Evolutionary conservation across 208 protist genomes (phyloP).

Genomic region (Crithidia thermophila): DNA sequence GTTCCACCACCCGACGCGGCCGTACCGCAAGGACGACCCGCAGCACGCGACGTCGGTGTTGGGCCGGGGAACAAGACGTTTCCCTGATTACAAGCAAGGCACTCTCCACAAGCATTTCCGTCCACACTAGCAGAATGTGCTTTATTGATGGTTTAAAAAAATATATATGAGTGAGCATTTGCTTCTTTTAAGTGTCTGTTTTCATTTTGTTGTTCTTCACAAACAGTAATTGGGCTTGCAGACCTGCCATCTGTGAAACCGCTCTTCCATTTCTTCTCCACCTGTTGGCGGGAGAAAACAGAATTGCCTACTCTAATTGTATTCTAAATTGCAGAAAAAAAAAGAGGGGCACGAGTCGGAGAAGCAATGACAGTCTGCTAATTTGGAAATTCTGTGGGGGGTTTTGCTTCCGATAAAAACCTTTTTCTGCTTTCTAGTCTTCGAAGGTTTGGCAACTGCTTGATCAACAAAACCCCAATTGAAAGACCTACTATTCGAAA

Average conservation of each 20-base stretch:
- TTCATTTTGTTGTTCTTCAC: neutral
- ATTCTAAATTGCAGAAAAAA: too few relatives aligned
- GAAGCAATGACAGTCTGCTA: too few relatives aligned
- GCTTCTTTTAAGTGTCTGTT: too few relatives aligned
- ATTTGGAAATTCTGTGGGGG: too few relatives aligned
- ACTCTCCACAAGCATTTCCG: constrained; percentile 66
- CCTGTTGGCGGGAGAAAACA: too few relatives aligned
- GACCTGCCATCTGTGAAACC: neutral
- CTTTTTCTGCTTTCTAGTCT: too few relatives aligned
- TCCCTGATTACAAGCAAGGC: constrained; percentile 77
- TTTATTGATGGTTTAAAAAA: neutral
- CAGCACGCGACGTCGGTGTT: constrained; percentile 68
- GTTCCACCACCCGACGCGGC: constrained; percentile 78
- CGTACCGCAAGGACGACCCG: constrained; percentile 64
- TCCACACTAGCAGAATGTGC: constrained; percentile 46
- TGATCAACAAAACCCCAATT: too few relatives aligned
- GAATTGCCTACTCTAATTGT: too few relatives aligned
- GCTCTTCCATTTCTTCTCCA: neutral
- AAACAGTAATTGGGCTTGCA: too few relatives aligned
- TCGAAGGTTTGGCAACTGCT: too few relatives aligned
- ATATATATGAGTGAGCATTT: constrained; percentile 17
- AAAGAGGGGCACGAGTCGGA: neutral
- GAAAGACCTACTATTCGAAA: too few relatives aligned
- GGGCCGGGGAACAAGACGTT: constrained; percentile 53
- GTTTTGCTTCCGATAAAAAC: too few relatives aligned